These are phyloP conservation scores for Solanum arcanum DNA, from an alignment of 257 asterid genomes.

Conservation along the genomic window DNA sequence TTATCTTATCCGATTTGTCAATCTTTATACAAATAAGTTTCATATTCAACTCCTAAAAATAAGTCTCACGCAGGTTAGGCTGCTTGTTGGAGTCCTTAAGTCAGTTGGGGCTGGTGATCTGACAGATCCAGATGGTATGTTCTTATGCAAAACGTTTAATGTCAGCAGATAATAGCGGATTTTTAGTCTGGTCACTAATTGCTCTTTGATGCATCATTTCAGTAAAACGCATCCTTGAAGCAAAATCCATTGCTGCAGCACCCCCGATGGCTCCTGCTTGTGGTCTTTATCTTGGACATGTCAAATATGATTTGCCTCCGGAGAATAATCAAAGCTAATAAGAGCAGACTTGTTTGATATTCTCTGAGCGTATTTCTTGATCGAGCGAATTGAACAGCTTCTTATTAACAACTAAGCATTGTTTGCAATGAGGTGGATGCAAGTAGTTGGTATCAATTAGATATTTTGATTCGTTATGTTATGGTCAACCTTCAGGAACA, in stretches of 20 bases:
- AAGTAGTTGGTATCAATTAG: background rate
- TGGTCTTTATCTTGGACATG: constrained; percentile 93
- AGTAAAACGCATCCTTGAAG: constrained; percentile 74
- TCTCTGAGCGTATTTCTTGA: background rate
- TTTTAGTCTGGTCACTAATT: background rate
- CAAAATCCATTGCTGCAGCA: constrained; percentile 57
- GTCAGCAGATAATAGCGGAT: background rate
- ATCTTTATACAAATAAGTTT: background rate
- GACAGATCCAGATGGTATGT: constrained; percentile 62
- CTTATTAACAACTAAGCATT: background rate
- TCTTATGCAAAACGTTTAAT: background rate
- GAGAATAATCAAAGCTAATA: constrained; percentile 1
- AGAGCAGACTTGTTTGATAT: background rate
- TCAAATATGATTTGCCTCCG: constrained; percentile 58
- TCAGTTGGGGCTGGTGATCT: constrained; percentile 67
- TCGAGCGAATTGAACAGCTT: background rate
- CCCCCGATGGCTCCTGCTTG: constrained; percentile 94
- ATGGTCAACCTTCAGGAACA: background rate
- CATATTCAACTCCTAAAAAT: background rate
- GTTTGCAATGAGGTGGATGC: background rate
- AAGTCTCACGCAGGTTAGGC: constrained; percentile 57
- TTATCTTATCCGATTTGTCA: background rate
- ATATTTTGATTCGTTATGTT: background rate
- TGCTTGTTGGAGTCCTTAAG: constrained; percentile 85
- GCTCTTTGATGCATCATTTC: constrained; percentile 5